Base-by-base conservation (phyloP, 305 asterid genomes). In the Fraxinus sp. region DNA sequence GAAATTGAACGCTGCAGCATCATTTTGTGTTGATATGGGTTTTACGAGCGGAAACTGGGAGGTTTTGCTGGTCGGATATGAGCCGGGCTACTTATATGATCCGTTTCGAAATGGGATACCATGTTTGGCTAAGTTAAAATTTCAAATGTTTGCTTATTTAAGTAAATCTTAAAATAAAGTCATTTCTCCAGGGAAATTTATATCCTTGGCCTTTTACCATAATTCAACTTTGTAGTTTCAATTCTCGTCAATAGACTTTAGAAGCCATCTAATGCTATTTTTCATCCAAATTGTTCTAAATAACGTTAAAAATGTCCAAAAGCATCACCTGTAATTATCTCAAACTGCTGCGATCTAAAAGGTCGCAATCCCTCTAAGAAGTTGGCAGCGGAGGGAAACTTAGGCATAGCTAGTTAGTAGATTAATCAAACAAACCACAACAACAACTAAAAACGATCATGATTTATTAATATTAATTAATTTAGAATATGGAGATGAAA, bases 1-100 rank as follows among this genome's bases (percentile, higher is more conserved):
- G 90, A 86, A 77, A 88, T 77, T 62, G 95, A 85, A 84, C 90
- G 91, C 76, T 85, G 93, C 80, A 86, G 64, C 57, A 86, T 72
- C 93, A 89, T 89, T 77, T 83, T 85, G 74, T 44, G 76, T 9
- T 32, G 76, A 33, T 71, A 32, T 16, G 76, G 76, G 76, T 71
- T 71, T 33, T 33, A 71, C 26, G 46, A 68, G 75, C 39, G n/a
- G 39, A 68, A 14, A 68, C 18, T 5, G 18, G 37, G 39, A 14
- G 39, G 74, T 28, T 68, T 68, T 30, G 75, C 75, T 68, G 75
- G 74, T 68, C 39, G 39, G 20, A 11, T 20, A 18, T 26, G 37
- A 13, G 36, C 33, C 74, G 74, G 74, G 74, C 18, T 28, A 33
- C 74, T 26, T 68, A 68, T 68, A 35, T 0, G 39, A 28, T 14